These are phyloP conservation scores for Kondoa malvinella DNA, from an alignment of 768 basidiomycete genomes.

Conservation along the genomic window DNA sequence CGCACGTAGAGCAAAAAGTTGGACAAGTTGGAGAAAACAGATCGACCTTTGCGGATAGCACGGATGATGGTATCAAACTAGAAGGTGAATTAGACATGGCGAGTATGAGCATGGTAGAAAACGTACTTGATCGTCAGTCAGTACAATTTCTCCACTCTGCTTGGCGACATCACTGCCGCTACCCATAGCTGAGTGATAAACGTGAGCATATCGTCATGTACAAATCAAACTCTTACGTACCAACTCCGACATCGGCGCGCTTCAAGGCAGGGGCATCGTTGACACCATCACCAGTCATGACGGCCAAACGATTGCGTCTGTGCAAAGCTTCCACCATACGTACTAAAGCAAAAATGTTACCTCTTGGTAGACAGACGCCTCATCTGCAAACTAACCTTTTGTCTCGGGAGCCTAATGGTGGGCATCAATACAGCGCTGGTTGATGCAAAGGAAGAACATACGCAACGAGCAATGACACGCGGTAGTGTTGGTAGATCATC, in stretches of 20 bases:
- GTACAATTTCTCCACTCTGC: constrained; percentile 29
- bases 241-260: constrained; percentile 47
- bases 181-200: constrained; percentile 28
- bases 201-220: constrained; percentile 29
- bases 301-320: constrained; percentile 40
- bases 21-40: constrained; percentile 18
- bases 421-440: constrained; percentile 30
- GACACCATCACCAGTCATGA: constrained; percentile 52
- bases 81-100: constrained; percentile 8
- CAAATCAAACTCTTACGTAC: constrained; percentile 38
- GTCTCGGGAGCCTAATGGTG: constrained; percentile 31
- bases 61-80: constrained; percentile 33
- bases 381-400: constrained; percentile 33
- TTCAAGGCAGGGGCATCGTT: constrained; percentile 47
- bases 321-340: constrained; percentile 48
- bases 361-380: constrained; percentile 37
- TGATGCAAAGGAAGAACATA: constrained; percentile 11
- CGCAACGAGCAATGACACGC: constrained; percentile 30
- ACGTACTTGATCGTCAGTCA: constrained; percentile 26
- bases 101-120: neutral
- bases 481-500: constrained; percentile 39
- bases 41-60: constrained; percentile 24
- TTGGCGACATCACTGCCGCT: constrained; percentile 22
- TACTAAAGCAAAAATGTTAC: too few relatives aligned
- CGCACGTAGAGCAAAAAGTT: constrained; percentile 18